phyloP scores from a whole-genome alignment of 768 basidiomycete species.

The Holtermanniella nyarrowii region DNA sequence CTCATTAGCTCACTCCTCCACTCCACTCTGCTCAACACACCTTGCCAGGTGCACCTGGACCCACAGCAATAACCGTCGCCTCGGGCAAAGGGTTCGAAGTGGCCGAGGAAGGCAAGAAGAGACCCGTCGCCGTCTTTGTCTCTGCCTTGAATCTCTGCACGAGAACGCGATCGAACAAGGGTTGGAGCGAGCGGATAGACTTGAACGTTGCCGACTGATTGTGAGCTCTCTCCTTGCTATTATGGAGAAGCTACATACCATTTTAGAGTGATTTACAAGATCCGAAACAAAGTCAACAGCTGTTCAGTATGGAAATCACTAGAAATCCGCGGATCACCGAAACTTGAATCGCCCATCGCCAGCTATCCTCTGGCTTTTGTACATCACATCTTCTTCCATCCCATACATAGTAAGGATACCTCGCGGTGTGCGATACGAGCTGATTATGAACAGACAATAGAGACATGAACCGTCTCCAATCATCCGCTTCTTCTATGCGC shows the following conservation, averaged over 20 bases:
- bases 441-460: no score
- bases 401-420: conserved; percentile 1
- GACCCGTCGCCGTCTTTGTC: conserved; percentile 93
- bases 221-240: neutral
- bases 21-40: conserved; percentile 2
- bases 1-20: neutral
- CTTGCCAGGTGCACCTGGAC: conserved; percentile 85
- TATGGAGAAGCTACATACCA: conserved; percentile 15
- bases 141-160: conserved; percentile 97
- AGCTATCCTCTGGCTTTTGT: neutral
- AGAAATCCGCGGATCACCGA: neutral
- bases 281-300: neutral
- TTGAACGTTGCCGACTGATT: conserved; percentile 70
- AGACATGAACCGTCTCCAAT: conserved; percentile 23
- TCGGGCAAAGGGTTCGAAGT: conserved; percentile 82
- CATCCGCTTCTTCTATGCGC: conserved; percentile 6
- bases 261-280: conserved; percentile 2
- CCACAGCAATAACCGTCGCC: conserved; percentile 89
- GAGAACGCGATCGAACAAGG: conserved; percentile 89
- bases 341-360: neutral
- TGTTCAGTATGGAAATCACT: neutral
- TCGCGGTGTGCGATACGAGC: no score
- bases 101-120: conserved; percentile 88
- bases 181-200: conserved; percentile 78
- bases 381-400: neutral